Percentiles rank a stretch among this genome's conserved stretches.
Conservation (phyloP, 768 basidiomycete genomes). For the Hericium coralloides region DNA sequence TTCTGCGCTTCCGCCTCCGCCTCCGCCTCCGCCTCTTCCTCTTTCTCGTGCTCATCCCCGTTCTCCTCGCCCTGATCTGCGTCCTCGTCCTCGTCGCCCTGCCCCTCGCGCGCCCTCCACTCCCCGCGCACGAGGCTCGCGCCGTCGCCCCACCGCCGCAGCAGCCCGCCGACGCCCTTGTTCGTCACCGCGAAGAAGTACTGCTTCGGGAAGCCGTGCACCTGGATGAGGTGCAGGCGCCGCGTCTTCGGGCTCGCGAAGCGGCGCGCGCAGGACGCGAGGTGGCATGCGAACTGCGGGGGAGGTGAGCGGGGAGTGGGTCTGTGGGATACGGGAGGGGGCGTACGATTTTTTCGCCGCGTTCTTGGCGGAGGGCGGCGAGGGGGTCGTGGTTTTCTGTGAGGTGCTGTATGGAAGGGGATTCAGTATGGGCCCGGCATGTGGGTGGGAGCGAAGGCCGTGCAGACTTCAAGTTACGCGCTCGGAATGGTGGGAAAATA, state of each 20-base stretch:
- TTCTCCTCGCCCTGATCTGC: slow-evolving; percentile 12
- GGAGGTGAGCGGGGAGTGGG: slow-evolving; percentile 5
- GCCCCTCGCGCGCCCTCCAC: slow-evolving; percentile 48
- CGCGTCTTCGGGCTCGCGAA: slow-evolving; percentile 71
- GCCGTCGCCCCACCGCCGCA: slow-evolving; percentile 78
- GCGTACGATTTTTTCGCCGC: slow-evolving; percentile 80
- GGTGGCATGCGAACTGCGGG: slow-evolving; percentile 69
- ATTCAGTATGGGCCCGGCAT: neutral
- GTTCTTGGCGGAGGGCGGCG: slow-evolving; percentile 63
- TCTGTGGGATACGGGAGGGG: slow-evolving; percentile 8
- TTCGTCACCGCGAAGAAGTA: slow-evolving; percentile 91
- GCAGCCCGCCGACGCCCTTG: slow-evolving; percentile 76
- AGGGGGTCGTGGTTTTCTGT: slow-evolving; percentile 87
- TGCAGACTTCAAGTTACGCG: neutral
- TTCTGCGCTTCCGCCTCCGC: neutral
- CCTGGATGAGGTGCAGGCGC: slow-evolving; percentile 72
- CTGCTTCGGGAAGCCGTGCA: slow-evolving; percentile 78
- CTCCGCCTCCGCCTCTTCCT: slow-evolving; percentile 2
- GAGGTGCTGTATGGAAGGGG: slow-evolving; percentile 44
- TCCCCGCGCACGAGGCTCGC: slow-evolving; percentile 67
- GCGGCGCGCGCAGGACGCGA: slow-evolving; percentile 44
- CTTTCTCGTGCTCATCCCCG: neutral
- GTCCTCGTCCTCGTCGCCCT: slow-evolving; percentile 17
- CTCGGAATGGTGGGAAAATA: neutral
- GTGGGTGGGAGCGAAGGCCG: neutral